These are phyloP conservation scores for Neoscytalidium dimidiatum DNA, from an alignment of 2,329 filamentous ascomycete species.

Conservation along the genomic window DNA sequence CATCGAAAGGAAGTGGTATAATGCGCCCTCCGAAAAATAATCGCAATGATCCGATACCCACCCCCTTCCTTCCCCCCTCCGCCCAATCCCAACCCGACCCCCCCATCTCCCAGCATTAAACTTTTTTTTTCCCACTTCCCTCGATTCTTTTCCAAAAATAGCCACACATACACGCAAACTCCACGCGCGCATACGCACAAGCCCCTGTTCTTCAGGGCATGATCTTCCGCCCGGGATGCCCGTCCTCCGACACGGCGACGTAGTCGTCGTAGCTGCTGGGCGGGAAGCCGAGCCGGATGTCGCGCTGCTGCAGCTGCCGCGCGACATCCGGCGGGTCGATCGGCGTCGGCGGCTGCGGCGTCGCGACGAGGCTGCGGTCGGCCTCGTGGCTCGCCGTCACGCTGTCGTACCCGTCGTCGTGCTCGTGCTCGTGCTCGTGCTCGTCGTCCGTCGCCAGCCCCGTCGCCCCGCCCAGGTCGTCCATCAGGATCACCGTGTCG, in stretches of 20 bases:
- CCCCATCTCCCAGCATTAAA: not conserved
- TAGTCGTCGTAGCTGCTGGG: not conserved
- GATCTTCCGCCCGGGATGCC: not conserved
- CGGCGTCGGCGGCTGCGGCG: not conserved
- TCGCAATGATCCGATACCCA: not conserved
- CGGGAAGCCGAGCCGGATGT: not conserved
- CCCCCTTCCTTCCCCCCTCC: not conserved
- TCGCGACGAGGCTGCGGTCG: not conserved
- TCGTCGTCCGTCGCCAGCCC: not conserved
- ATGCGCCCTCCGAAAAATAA: too few species aligned
- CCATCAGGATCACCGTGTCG: constrained; percentile 8
- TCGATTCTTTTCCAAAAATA: not conserved
- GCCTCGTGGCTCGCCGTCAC: not conserved
- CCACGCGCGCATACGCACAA: not conserved
- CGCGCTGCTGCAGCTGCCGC: not conserved
- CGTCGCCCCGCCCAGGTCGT: not conserved
- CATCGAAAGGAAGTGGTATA: too few species aligned
- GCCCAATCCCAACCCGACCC: not conserved
- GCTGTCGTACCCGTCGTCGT: not conserved
- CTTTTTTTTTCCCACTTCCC: not conserved
- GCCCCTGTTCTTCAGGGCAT: not conserved
- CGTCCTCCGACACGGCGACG: not conserved
- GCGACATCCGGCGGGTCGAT: not conserved
- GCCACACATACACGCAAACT: not conserved
- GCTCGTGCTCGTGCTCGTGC: too few species aligned